These are phyloP conservation scores for Neohortaea acidophila DNA, from an alignment of 495 filamentous ascomycete genomes.

Conservation along the genomic window DNA sequence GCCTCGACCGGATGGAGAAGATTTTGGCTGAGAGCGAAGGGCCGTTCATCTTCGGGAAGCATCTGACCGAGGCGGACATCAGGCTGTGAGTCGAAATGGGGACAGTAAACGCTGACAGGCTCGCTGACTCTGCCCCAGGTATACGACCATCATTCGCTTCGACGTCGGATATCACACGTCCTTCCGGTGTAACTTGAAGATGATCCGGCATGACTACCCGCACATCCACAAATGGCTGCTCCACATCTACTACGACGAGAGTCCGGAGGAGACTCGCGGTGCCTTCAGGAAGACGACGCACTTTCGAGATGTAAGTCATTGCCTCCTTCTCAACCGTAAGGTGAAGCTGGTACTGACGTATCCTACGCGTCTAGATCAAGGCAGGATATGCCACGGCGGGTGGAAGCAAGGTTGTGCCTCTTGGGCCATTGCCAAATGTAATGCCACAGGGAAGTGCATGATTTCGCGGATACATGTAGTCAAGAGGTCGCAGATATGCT, in stretches of 20 bases:
- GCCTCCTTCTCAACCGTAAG: background rate
- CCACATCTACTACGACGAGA: slow-evolving; percentile 54
- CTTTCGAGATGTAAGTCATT: slow-evolving; percentile 38
- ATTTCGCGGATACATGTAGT: no score
- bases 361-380: slow-evolving; percentile 16
- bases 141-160: slow-evolving; percentile 50
- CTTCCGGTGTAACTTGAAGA: slow-evolving; percentile 55
- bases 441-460: slow-evolving; percentile 21
- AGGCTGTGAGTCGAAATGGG: slow-evolving; percentile 30
- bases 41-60: slow-evolving; percentile 44
- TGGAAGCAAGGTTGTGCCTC: slow-evolving; percentile 38
- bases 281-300: slow-evolving; percentile 57
- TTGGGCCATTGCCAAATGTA: slow-evolving; percentile 51
- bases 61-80: slow-evolving; percentile 54
- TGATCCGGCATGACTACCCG: slow-evolving; percentile 58
- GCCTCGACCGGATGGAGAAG: slow-evolving; percentile 46
- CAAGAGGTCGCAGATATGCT: no score
- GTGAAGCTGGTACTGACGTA: slow-evolving; percentile 4
- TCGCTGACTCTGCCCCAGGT: slow-evolving; percentile 3
- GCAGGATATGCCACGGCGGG: slow-evolving; percentile 19
- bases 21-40: slow-evolving; percentile 2
- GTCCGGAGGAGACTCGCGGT: slow-evolving; percentile 31
- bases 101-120: no score
- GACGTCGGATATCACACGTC: slow-evolving; percentile 52
- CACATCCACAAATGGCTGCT: slow-evolving; percentile 52